Evolutionary conservation across 148 eudicot genomes (phyloP).

Genomic region (Vaccinium vitisidaea): DNA sequence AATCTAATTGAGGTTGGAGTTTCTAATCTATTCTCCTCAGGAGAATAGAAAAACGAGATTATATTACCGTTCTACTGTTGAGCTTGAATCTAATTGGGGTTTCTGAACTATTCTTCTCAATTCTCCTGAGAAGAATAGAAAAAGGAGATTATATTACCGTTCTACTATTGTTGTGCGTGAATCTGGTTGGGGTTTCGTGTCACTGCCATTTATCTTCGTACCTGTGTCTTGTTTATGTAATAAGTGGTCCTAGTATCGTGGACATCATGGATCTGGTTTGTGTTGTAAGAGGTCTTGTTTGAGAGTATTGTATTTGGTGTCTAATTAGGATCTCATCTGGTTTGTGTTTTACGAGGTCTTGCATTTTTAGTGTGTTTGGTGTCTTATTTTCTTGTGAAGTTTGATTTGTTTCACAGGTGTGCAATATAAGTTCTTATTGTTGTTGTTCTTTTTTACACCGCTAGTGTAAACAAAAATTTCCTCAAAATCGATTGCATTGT

Average conservation of each 20-base stretch:
- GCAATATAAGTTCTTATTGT: no score
- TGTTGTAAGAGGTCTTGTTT: background rate
- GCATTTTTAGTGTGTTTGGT: background rate
- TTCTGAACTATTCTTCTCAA: background rate
- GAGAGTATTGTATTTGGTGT: background rate
- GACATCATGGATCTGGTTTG: background rate
- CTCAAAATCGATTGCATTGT: no score
- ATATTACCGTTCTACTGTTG: background rate
- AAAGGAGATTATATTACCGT: background rate
- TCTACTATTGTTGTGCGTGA: no score
- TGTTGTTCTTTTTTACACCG: no score
- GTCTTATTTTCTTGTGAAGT: background rate
- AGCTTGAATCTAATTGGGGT: slow-evolving; percentile 2
- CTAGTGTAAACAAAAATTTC: no score
- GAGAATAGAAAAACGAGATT: background rate
- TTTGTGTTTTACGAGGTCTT: no score
- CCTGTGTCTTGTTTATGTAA: background rate
- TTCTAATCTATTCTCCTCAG: no score
- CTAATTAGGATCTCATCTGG: background rate
- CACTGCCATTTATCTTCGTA: background rate
- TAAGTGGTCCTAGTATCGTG: background rate
- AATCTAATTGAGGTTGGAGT: background rate
- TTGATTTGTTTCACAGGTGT: no score
- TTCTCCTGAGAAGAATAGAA: background rate
- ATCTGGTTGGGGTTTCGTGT: background rate